Evolutionary conservation across 2,329 filamentous ascomycete species (phyloP), one percentile per base, ranked within the genome.

Genomic region (Neopestalotiopsis clavispora): DNA sequence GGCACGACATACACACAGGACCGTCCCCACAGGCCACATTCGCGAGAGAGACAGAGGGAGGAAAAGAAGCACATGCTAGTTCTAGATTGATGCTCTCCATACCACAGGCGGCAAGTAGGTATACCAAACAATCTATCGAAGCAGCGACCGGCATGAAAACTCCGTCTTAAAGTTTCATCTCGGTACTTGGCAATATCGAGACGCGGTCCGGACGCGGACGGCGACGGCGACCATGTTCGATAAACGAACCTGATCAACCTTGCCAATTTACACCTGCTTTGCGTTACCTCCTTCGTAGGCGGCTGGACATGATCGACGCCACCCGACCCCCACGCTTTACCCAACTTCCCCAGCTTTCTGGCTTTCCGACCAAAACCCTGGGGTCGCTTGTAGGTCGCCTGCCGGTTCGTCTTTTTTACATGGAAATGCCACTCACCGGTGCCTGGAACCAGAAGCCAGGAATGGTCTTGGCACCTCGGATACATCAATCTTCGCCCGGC

Each of bases 381-480:
- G 57, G 45, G 45, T 52, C 57, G 30, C 23, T 23, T 17, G 30
- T 20, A n/a, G 23, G 28, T 34, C 32, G 32, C 59, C 59, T 62
- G 59, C 59, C 34, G 59, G 30, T 34, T 62, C 59, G 59, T 62
- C 59, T 62, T 62, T 62, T 62, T 62, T 4, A 62, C 59, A 62
- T 62, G 59, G 59, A 62, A 13, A 6, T 30, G 32, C 10, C n/a
- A 59, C 30, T 30, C n/a, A 62, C 59, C 30, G 30, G 59, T 30
- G 59, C 45, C 45, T 52, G 20, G 34, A 34, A n/a, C 14, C 59
- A 62, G 30, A 62, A 62, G 59, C 32, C 59, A 34, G 32, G 59
- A 62, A 17, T 13, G 5, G 32, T 20, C 59, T 34, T 34, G 30
- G 59, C 59, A 40, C 5, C 32, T 34, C 59, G 6, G 57, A 59